A percentile compares a stretch with the other conserved stretches of the same genome.
Evolutionary conservation across 257 asterid species (phyloP).

Genomic region (Gentiana macrophylla): DNA sequence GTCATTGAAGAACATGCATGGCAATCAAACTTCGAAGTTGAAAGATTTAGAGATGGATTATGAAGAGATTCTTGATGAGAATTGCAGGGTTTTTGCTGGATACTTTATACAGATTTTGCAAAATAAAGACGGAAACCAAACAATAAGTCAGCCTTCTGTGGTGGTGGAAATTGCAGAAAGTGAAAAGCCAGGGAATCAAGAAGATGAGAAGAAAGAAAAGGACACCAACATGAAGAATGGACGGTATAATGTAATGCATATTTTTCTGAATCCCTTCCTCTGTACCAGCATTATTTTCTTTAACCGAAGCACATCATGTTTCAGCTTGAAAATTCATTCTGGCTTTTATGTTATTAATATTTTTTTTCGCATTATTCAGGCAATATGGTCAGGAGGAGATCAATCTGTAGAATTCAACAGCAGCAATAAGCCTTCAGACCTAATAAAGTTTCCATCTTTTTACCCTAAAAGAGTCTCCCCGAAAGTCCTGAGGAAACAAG

Average conservation of each 20-base stretch:
- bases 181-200: constrained; percentile 3
- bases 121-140: constrained; percentile 11
- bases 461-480: constrained; percentile 58
- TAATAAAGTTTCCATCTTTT: constrained; percentile 49
- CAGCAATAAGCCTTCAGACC: constrained; percentile 14
- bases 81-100: constrained; percentile 34
- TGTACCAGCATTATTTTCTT: neutral
- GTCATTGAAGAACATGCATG: constrained; percentile 43
- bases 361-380: constrained; percentile 23
- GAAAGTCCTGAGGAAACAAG: constrained; percentile 24
- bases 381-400: constrained; percentile 69
- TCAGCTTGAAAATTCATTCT: neutral
- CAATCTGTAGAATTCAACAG: constrained; percentile 28
- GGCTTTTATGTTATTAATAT: no score
- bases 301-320: neutral
- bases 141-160: constrained; percentile 26
- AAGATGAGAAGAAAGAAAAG: constrained; percentile 20
- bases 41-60: constrained; percentile 53
- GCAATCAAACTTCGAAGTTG: constrained; percentile 36
- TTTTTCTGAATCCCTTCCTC: constrained; percentile 9
- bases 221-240: constrained; percentile 37
- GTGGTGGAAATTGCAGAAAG: constrained; percentile 13
- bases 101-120: constrained; percentile 42
- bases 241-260: constrained; percentile 71
- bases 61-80: constrained; percentile 46